Evolutionary conservation across 2,329 filamentous ascomycete genomes (phyloP).

Genomic region (Lasiodiplodia theobromae): DNA sequence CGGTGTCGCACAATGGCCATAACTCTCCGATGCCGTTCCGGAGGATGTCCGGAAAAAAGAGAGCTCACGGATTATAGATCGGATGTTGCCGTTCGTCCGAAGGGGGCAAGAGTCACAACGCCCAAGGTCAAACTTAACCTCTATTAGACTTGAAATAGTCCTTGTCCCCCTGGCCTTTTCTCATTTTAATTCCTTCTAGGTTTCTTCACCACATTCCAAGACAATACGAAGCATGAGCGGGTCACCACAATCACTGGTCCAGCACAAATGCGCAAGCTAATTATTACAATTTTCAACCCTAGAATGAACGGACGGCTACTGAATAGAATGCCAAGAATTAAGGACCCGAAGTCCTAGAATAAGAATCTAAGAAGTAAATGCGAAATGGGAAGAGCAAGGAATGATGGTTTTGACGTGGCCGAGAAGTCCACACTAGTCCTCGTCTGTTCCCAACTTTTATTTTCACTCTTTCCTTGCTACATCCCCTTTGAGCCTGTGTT

Average conservation of each 20-base stretch:
- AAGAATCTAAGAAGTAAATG: constrained; percentile 1
- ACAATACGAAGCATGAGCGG: too few relatives aligned
- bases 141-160: background rate
- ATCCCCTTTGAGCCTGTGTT: too few relatives aligned
- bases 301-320: background rate
- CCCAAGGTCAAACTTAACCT: background rate
- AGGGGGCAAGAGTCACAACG: background rate
- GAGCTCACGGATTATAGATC: constrained; percentile 1
- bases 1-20: background rate
- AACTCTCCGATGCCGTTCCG: background rate
- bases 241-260: background rate
- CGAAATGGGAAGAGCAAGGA: background rate
- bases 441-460: background rate
- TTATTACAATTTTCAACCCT: background rate
- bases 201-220: too few relatives aligned
- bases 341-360: background rate
- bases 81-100: constrained; percentile 6
- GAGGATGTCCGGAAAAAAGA: background rate
- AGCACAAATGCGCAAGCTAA: background rate
- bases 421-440: background rate
- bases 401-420: background rate
- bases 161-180: background rate
- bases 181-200: background rate
- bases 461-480: background rate
- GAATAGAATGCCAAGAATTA: background rate